Conservation (phyloP, 2,329 filamentous ascomycete species). For the Apiospora arundinis region DNA sequence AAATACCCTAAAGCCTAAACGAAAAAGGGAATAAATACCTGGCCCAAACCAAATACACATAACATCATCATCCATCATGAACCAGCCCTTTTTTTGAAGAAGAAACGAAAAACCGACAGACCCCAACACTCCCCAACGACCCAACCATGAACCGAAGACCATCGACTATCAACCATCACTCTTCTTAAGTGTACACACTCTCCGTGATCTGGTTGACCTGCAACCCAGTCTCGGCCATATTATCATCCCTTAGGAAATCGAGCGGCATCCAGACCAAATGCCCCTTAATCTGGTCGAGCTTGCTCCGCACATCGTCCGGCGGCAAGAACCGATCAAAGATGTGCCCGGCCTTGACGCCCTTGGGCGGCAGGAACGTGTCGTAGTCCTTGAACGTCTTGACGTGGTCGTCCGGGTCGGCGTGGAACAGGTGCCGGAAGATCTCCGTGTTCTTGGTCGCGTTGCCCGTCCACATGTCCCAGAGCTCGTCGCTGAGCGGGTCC, state of each 20-base stretch:
- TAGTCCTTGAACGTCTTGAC: constrained; percentile 93
- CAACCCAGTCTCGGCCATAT: constrained; percentile 89
- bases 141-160: neutral
- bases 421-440: constrained; percentile 80
- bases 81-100: neutral
- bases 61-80: neutral
- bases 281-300: constrained; percentile 81
- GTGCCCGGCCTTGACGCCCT: constrained; percentile 81
- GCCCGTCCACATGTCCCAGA: constrained; percentile 73
- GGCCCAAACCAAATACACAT: neutral
- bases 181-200: constrained; percentile 85
- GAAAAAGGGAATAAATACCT: neutral
- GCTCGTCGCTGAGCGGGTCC: constrained; percentile 71
- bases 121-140: neutral
- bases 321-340: constrained; percentile 82
- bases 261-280: constrained; percentile 97
- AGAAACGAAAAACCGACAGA: no score
- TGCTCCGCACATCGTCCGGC: constrained; percentile 72
- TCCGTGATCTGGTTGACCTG: constrained; percentile 88
- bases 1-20: neutral
- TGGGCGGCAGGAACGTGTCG: constrained; percentile 74
- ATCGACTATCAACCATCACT: no score
- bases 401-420: constrained; percentile 87
- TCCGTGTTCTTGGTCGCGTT: constrained; percentile 75
- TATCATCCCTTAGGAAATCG: constrained; percentile 80